phyloP scores from a whole-genome alignment of 306 rosid genomes.

The Ormosia emarginata region DNA sequence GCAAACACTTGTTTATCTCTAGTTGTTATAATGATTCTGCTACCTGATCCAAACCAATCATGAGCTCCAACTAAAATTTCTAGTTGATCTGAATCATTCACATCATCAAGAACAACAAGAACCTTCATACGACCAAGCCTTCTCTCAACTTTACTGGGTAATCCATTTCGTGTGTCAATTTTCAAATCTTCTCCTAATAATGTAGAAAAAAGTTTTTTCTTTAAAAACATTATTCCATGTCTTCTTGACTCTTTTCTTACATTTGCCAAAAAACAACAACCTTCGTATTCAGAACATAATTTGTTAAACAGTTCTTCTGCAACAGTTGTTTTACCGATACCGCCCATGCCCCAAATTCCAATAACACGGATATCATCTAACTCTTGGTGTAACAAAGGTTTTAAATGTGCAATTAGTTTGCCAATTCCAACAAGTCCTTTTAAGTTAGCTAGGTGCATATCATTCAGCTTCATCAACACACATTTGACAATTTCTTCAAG shows the following conservation, averaged over 20 bases:
- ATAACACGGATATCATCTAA: neutral
- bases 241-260: neutral
- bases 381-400: neutral
- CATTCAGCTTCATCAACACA: neutral
- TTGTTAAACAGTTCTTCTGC: neutral
- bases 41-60: neutral
- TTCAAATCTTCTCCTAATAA: neutral
- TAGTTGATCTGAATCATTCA: neutral
- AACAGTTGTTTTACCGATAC: neutral
- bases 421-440: neutral
- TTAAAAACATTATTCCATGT: neutral
- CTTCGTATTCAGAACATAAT: neutral
- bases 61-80: neutral
- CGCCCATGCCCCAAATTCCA: conserved; percentile 26
- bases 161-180: neutral
- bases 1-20: conserved; percentile 4
- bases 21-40: conserved; percentile 15
- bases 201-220: neutral
- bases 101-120: neutral
- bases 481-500: neutral
- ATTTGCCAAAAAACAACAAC: neutral
- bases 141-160: neutral
- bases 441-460: neutral
- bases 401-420: neutral
- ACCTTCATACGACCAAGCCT: neutral